Conservation (phyloP, 768 basidiomycete species). For the Gloeopeniophorella convolvens region DNA sequence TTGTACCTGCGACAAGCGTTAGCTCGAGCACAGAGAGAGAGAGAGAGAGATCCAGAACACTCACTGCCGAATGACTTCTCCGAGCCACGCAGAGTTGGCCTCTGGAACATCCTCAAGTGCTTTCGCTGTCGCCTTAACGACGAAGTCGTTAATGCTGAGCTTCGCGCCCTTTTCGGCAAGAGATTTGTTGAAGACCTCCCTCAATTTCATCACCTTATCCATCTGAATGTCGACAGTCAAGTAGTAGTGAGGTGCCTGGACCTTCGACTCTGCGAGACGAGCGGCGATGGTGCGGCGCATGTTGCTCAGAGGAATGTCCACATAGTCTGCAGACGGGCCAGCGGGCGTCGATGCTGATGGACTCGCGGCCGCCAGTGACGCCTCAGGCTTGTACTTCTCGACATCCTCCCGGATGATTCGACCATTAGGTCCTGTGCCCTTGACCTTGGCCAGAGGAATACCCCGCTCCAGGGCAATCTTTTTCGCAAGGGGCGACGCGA, state of each 20-base stretch:
- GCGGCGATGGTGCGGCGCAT: constrained; percentile 93
- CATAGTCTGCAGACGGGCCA: constrained; percentile 57
- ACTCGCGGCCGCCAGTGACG: no score
- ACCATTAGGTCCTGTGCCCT: constrained; percentile 90
- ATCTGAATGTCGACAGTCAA: constrained; percentile 92
- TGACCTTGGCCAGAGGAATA: constrained; percentile 82
- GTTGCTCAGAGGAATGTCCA: constrained; percentile 84
- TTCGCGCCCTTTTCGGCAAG: constrained; percentile 82
- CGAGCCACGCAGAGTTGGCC: constrained; percentile 96
- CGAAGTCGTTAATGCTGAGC: constrained; percentile 96
- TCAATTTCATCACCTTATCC: constrained; percentile 91
- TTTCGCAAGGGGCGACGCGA: constrained; percentile 93
- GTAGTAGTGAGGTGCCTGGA: constrained; percentile 96
- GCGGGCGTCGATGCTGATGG: no score
- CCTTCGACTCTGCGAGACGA: constrained; percentile 89
- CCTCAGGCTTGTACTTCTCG: constrained; percentile 76
- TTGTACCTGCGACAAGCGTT: constrained; percentile 57
- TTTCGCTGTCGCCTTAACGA: constrained; percentile 89
- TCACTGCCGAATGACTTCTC: constrained; percentile 91
- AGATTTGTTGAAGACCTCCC: constrained; percentile 93
- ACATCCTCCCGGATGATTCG: constrained; percentile 94
- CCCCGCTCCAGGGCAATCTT: constrained; percentile 94
- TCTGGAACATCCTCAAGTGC: constrained; percentile 94
- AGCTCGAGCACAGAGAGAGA: neutral
- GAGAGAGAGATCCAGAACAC: constrained; percentile 27